A percentile compares a stretch with the other conserved stretches of the same genome.
These are phyloP conservation scores for Beverwykella pulmonaria DNA, from an alignment of 495 filamentous ascomycete genomes.

Conservation along the genomic window DNA sequence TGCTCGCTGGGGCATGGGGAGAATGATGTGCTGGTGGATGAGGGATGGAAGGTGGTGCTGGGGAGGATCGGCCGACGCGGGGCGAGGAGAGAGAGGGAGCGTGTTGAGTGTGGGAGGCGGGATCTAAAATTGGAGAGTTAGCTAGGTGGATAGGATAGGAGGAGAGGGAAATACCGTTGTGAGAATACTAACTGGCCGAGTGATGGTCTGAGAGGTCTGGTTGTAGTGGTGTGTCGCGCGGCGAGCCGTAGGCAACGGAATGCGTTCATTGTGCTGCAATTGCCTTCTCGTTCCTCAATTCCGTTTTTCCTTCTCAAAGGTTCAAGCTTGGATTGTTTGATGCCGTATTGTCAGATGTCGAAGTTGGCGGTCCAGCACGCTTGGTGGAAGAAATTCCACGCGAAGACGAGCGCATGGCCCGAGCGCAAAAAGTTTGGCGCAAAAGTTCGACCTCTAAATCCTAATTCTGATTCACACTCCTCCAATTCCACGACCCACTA, in stretches of 20 bases:
- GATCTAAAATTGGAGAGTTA: neutral
- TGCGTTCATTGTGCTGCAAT: slow-evolving; percentile 33
- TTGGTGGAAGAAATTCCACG: neutral
- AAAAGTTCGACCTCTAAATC: slow-evolving; percentile 18
- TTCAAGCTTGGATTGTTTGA: neutral
- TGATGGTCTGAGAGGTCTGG: slow-evolving; percentile 9
- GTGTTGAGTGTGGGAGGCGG: slow-evolving; percentile 26
- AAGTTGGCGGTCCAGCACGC: neutral
- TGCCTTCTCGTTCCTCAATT: neutral
- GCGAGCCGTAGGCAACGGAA: slow-evolving; percentile 38
- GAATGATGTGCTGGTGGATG: slow-evolving; percentile 41
- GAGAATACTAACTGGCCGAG: neutral
- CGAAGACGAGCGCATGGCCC: slow-evolving; percentile 2
- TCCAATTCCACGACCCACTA: slow-evolving; percentile 6
- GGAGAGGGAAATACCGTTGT: slow-evolving; percentile 22
- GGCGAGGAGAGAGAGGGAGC: slow-evolving; percentile 47
- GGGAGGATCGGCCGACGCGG: slow-evolving; percentile 44
- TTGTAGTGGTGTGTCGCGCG: slow-evolving; percentile 10
- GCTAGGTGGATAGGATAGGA: neutral
- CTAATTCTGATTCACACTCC: neutral
- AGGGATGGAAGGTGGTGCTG: slow-evolving; percentile 33
- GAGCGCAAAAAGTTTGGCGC: slow-evolving; percentile 27
- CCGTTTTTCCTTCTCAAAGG: neutral
- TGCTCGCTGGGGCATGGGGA: slow-evolving; percentile 17
- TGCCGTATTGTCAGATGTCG: neutral